Base-by-base conservation (phyloP, 148 eudicot species). In the Dianthus caryophyllus region DNA sequence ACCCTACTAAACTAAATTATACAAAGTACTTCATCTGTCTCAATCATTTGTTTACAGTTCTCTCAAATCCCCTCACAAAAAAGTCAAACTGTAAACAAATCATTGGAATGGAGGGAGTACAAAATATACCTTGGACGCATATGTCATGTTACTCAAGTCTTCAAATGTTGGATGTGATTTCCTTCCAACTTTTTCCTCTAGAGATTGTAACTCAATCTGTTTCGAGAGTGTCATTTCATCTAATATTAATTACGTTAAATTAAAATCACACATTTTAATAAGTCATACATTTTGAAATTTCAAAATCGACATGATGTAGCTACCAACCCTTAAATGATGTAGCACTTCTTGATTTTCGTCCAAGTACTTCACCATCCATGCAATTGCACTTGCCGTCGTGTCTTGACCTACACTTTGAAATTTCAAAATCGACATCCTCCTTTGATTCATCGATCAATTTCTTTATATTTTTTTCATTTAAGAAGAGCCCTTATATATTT, bases 351-450 rank as follows among this genome's bases (percentile, higher is more conserved):
- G 78, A 61, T 82, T 82, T 64, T 82, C 85, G 49, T 68, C 70
- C 72, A 82, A 76, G 76, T 82, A 76, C 71, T 82, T 82, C 20
- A 82, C 83, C 81, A 82, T 82, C 85, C 85, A 82, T 21, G 85
- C 70, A 13, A 79, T 82, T 20, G 83, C 83, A 36, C 83, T 82
- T 27, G 85, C 83, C 6, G 85, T 82, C 38, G 85, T 82, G 46
- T 82, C 85, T 61, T 82, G 79, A 43, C 85, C 85, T 82, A 65
- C 47, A 73, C 41, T 5, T 0, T 9, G 9, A 26, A 6, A 2
- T 2, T 5, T 50, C 21, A 1, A 17, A n/a, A n/a, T n/a, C n/a
- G n/a, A 17, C 16, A 48, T 21, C n/a, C 4, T n/a, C 18, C 7
- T 1, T n/a, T 48, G 6, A 48, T 16, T 16, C 16, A 6, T 17